Conservation (phyloP, 2,329 filamentous ascomycete genomes). For the Apiospora malaysiana region DNA sequence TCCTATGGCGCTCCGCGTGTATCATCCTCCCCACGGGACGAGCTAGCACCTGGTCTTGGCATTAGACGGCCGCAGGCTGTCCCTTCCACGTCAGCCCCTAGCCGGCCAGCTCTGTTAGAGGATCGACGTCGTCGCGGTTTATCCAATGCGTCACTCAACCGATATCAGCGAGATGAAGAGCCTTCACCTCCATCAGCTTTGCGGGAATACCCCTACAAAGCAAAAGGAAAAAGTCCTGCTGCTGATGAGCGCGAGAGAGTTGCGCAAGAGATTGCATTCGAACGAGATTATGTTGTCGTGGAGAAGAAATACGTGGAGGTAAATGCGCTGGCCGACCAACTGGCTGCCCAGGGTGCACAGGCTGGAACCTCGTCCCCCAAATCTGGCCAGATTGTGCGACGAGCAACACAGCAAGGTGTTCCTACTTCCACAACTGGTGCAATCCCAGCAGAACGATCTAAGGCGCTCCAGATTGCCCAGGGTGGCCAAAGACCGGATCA, state of each 20-base stretch:
- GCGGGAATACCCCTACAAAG: constrained; percentile 42
- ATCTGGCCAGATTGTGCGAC: constrained; percentile 70
- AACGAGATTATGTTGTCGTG: constrained; percentile 93
- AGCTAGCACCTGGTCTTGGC: constrained; percentile 55
- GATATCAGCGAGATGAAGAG: constrained; percentile 37
- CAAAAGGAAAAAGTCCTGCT: constrained; percentile 40
- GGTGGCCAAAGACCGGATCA: constrained; percentile 71
- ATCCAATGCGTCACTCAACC: constrained; percentile 48
- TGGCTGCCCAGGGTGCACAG: constrained; percentile 75
- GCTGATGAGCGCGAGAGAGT: constrained; percentile 68
- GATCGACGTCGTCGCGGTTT: constrained; percentile 45
- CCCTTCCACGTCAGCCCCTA: constrained; percentile 56
- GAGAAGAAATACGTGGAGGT: constrained; percentile 96
- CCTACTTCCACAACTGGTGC: constrained; percentile 74
- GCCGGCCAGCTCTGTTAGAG: constrained; percentile 44
- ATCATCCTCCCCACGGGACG: constrained; percentile 51
- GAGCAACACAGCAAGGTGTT: constrained; percentile 78
- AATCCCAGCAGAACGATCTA: constrained; percentile 68
- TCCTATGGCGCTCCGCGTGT: constrained; percentile 32
- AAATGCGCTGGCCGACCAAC: constrained; percentile 94
- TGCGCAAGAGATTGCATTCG: constrained; percentile 86
- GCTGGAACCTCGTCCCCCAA: constrained; percentile 56
- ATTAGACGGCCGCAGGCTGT: constrained; percentile 52
- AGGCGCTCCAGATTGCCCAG: constrained; percentile 75
- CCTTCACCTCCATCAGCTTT: constrained; percentile 42